Evolutionary conservation across 306 rosid species (phyloP).

Genomic region (Lotus japonicus): DNA sequence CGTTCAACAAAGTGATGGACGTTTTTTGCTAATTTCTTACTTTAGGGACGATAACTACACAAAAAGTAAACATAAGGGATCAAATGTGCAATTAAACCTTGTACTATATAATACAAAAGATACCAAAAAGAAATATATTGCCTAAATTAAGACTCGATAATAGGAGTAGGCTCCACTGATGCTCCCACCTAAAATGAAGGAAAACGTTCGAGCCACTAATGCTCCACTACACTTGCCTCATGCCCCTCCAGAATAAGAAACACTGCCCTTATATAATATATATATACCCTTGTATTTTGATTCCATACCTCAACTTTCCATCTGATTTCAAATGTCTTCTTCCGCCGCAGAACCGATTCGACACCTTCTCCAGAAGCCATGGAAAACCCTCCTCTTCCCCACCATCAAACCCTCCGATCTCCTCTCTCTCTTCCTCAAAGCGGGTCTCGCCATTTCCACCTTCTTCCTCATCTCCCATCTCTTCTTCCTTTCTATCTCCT

Average conservation of each 20-base stretch:
- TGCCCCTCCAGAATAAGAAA: background rate
- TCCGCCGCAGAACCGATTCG: background rate
- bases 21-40: no score
- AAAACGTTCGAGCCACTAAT: no score
- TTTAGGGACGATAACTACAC: no score
- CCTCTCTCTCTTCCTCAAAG: constrained; percentile 24
- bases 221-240: no score
- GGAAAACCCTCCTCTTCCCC: constrained; percentile 26
- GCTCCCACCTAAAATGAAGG: no score
- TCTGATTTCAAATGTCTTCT: background rate
- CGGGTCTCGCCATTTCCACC: constrained; percentile 18
- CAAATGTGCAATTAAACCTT: no score
- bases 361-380: constrained; percentile 23
- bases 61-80: no score
- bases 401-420: constrained; percentile 13
- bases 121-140: no score
- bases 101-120: no score
- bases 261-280: background rate
- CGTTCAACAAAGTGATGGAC: no score
- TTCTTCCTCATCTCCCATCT: constrained; percentile 29
- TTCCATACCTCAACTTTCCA: background rate
- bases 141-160: no score
- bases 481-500: constrained; percentile 25
- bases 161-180: no score
- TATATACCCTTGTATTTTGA: background rate